Evolutionary conservation across 169 alveolate genomes (phyloP).

Genomic region (Besnoitia besnoiti): DNA sequence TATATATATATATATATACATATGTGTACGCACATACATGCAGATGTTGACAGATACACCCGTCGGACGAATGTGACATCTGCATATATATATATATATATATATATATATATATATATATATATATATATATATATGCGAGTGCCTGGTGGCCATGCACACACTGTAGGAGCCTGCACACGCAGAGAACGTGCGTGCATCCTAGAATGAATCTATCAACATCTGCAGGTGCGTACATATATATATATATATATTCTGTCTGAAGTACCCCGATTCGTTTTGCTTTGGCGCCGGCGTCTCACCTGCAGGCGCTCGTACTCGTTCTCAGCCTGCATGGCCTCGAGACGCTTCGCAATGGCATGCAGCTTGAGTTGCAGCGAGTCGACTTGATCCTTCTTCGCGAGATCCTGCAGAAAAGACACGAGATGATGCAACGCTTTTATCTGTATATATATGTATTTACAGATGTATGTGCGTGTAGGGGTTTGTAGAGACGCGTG

Average conservation of each 20-base stretch:
- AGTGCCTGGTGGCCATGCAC: no score
- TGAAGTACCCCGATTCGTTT: no score
- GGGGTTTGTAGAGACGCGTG: neutral
- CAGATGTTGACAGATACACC: neutral
- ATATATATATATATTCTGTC: neutral
- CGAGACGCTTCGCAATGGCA: conserved; percentile 56
- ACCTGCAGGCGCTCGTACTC: conserved; percentile 66
- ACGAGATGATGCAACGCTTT: neutral
- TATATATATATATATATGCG: neutral
- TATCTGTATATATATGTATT: neutral
- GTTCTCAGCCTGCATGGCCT: conserved; percentile 62
- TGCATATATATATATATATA: neutral
- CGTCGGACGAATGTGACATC: neutral
- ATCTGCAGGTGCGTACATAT: no score
- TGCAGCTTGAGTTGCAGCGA: conserved; percentile 58
- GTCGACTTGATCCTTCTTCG: conserved; percentile 62
- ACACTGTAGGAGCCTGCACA: no score
- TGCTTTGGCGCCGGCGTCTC: no score
- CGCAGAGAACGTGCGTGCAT: neutral
- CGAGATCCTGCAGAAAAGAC: conserved; percentile 53
- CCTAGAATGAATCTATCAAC: no score
- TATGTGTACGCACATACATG: neutral
- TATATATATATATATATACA: neutral
- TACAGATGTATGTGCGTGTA: neutral
- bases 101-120: neutral